A percentile compares a stretch with the other conserved stretches of the same genome.
These are phyloP conservation scores for Musa troglodytarum DNA, from an alignment of 176 grass and related monocot species.

Conservation along the genomic window DNA sequence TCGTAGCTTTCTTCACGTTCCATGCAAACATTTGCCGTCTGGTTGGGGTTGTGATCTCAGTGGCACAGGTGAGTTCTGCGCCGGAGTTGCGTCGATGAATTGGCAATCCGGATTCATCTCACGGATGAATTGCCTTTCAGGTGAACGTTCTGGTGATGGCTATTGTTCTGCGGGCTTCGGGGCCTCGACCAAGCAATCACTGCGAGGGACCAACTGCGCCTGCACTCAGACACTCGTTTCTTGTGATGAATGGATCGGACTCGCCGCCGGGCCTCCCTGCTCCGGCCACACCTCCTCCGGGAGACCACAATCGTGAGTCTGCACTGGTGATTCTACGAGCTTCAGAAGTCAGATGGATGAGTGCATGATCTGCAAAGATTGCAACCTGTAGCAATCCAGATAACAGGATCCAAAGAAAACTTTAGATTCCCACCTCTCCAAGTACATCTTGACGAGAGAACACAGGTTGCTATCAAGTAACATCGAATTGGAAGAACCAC, in stretches of 20 bases:
- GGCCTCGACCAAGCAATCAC: neutral
- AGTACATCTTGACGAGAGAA: too few species aligned
- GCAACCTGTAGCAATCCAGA: neutral
- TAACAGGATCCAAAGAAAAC: neutral
- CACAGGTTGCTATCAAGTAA: too few species aligned
- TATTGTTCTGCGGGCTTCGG: neutral
- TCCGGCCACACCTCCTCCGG: neutral
- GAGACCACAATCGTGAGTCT: neutral
- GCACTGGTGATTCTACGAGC: neutral
- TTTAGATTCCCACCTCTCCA: neutral
- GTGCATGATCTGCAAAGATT: neutral
- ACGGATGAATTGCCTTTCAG: neutral
- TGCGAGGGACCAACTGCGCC: neutral
- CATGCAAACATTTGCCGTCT: slow-evolving; percentile 1
- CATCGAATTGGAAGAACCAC: too few species aligned
- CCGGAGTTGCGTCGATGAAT: neutral
- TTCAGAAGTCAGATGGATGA: neutral
- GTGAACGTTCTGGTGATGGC: slow-evolving; percentile 1
- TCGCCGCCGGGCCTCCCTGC: neutral
- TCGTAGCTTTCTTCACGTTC: neutral
- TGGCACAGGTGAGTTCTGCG: slow-evolving; percentile 1
- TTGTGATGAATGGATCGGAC: neutral
- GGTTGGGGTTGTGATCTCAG: slow-evolving; percentile 1
- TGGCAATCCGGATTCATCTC: neutral
- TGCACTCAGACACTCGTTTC: neutral